Conservation (phyloP, 139 green algal species). For the Micractinium sp. region DNA sequence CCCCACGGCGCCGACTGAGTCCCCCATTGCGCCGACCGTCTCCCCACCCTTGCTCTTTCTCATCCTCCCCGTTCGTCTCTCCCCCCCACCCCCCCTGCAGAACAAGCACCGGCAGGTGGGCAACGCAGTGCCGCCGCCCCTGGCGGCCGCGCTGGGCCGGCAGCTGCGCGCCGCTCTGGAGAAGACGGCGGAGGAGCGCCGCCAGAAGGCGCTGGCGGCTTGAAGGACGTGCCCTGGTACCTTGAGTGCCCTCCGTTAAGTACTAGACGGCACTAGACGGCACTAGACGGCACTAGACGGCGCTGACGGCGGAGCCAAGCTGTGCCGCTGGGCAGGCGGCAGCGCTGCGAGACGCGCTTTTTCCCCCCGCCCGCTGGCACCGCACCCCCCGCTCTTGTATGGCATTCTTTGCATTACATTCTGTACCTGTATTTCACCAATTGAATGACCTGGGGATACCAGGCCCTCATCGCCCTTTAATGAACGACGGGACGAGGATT, state of each 20-base stretch:
- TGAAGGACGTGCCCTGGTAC: background rate
- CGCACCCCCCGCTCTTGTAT: background rate
- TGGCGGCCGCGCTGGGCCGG: conserved; percentile 83
- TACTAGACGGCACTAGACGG: background rate
- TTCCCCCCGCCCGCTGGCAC: background rate
- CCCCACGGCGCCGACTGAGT: too few species aligned
- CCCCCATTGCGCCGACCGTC: too few species aligned
- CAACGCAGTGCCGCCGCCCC: conserved; percentile 91
- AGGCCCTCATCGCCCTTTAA: background rate
- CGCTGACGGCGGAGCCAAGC: background rate
- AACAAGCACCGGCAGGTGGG: conserved; percentile 89
- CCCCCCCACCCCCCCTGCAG: too few species aligned
- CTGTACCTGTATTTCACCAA: background rate
- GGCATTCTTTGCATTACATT: background rate
- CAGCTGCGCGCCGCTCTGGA: conserved; percentile 69
- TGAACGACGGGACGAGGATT: too few species aligned
- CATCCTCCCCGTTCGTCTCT: too few species aligned
- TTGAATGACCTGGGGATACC: too few species aligned
- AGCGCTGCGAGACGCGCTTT: background rate
- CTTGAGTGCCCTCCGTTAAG: background rate
- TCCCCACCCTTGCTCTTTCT: too few species aligned
- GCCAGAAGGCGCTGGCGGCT: background rate
- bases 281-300: background rate
- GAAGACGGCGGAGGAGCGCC: conserved; percentile 7
- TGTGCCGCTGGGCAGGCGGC: background rate